Evolutionary conservation across 78 protist genomes (phyloP).

Genomic region (Dictyostelium firmibasis): DNA sequence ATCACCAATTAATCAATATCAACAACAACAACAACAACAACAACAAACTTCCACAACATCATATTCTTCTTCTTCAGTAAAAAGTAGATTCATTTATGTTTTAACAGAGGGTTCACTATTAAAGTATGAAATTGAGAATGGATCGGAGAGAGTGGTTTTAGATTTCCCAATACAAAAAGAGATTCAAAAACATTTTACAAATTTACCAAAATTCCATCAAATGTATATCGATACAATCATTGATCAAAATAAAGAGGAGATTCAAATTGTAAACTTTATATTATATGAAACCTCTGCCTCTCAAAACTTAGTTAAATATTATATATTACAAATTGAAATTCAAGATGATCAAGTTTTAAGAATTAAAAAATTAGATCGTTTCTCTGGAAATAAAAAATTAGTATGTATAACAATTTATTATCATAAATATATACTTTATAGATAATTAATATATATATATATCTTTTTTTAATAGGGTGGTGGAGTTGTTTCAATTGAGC

Average conservation of each 20-base stretch:
- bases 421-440: no score
- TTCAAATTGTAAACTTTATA: neutral
- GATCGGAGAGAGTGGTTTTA: conserved; percentile 9
- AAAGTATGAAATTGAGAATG: conserved; percentile 51
- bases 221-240: neutral
- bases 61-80: neutral
- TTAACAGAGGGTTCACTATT: conserved; percentile 38
- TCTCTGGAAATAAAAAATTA: neutral
- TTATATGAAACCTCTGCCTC: neutral
- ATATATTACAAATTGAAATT: conserved; percentile 13
- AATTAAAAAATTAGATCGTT: neutral
- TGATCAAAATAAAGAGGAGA: conserved; percentile 1
- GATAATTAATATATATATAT: no score
- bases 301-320: neutral
- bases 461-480: neutral
- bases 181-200: conserved; percentile 4
- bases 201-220: neutral
- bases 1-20: neutral
- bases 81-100: neutral
- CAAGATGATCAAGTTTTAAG: conserved; percentile 8
- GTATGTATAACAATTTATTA: no score
- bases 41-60: neutral
- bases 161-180: conserved; percentile 21
- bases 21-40: neutral
- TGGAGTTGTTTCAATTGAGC: neutral